Conservation (phyloP, 1,284 basidiomycete species). For the Marasmius fiardii region DNA sequence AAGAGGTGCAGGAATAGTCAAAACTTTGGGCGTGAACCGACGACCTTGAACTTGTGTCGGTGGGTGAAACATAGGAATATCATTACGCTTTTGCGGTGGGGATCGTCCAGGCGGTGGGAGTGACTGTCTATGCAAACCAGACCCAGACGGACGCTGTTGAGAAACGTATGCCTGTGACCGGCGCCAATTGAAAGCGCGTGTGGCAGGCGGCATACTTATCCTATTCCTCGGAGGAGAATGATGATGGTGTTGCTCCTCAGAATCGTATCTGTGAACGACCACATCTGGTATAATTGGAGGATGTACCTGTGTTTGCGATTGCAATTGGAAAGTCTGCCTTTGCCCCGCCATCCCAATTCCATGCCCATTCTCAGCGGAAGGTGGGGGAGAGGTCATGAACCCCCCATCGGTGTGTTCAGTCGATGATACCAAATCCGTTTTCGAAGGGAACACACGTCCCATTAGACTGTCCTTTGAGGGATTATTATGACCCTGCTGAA, state of each 20-base stretch:
- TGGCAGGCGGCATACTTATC: no score
- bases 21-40: constrained; percentile 3
- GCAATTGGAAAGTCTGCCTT: background rate
- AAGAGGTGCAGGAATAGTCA: constrained; percentile 2
- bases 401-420: constrained; percentile 7
- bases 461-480: constrained; percentile 12
- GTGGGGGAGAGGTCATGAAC: background rate
- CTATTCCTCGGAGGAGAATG: background rate
- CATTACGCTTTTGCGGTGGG: background rate
- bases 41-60: background rate
- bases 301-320: background rate
- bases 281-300: background rate
- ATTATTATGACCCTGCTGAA: background rate
- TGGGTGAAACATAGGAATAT: background rate
- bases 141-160: background rate
- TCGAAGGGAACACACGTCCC: constrained; percentile 16
- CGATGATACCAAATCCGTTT: constrained; percentile 4
- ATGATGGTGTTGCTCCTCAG: background rate
- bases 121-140: background rate
- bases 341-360: constrained; percentile 12
- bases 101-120: background rate
- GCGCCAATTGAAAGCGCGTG: no score
- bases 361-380: constrained; percentile 1
- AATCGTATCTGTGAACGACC: background rate
- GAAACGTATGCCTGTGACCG: constrained; percentile 6